A percentile compares a stretch with the other conserved stretches of the same genome.
phyloP scores from a whole-genome alignment of 441 rosid genomes.

The Syzygium syzygioides region DNA sequence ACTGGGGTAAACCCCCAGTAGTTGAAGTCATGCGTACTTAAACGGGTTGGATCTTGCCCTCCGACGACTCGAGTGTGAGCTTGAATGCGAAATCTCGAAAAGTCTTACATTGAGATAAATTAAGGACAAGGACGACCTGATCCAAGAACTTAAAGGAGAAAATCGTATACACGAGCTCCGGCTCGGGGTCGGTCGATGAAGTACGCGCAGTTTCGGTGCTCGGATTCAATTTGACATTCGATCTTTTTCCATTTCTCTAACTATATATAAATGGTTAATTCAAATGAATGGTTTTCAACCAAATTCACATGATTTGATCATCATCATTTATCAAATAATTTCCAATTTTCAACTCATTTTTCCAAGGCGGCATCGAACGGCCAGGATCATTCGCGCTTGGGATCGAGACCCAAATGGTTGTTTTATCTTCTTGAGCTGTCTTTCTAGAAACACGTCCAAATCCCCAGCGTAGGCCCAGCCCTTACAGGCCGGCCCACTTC shows the following conservation, averaged over 20 bases:
- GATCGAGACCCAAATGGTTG: background rate
- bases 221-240: background rate
- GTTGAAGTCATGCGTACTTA: no score
- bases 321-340: background rate
- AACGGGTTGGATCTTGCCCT: no score
- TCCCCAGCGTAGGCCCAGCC: background rate
- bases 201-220: accelerated
- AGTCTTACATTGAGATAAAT: no score
- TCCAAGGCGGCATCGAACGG: background rate
- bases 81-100: no score
- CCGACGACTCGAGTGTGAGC: no score
- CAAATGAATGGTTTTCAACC: background rate
- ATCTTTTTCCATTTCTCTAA: background rate
- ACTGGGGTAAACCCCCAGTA: no score
- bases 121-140: background rate
- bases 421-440: background rate
- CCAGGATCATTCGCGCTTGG: background rate
- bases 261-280: background rate
- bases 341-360: background rate
- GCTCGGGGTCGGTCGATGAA: background rate
- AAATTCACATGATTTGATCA: background rate
- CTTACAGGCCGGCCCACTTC: background rate
- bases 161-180: accelerated
- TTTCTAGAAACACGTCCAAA: background rate
- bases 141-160: background rate